A percentile compares a stretch with the other conserved stretches of the same genome.
Evolutionary conservation across 1,284 basidiomycete genomes (phyloP).

Genomic region (Blastosporella zonata): DNA sequence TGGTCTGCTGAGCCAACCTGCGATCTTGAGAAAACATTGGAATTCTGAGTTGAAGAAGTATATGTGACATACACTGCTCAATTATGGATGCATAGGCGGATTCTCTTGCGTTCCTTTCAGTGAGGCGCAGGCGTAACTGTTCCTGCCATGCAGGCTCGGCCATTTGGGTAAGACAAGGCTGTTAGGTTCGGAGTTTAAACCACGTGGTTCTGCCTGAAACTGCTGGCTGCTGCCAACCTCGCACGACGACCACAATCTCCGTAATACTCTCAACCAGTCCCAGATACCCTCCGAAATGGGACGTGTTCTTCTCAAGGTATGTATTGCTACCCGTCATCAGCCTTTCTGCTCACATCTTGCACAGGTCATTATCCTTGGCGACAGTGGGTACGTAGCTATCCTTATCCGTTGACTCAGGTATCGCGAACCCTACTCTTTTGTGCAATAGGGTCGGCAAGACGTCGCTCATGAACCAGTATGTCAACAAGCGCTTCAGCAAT

Average conservation of each 20-base stretch:
- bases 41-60: slow-evolving; percentile 9
- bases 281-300: slow-evolving; percentile 51
- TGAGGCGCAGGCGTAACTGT: slow-evolving; percentile 68
- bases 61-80: slow-evolving; percentile 73
- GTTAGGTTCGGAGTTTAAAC: slow-evolving; percentile 37
- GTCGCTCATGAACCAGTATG: slow-evolving; percentile 99
- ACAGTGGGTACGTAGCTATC: slow-evolving; percentile 79
- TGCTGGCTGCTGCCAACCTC: slow-evolving; percentile 19
- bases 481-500: slow-evolving; percentile 99
- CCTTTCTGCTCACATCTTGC: slow-evolving; percentile 1
- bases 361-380: slow-evolving; percentile 96
- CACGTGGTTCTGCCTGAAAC: slow-evolving; percentile 26
- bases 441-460: slow-evolving; percentile 92
- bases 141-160: slow-evolving; percentile 82
- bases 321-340: slow-evolving; percentile 1
- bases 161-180: slow-evolving; percentile 40
- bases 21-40: slow-evolving; percentile 57
- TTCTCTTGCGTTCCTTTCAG: slow-evolving; percentile 74
- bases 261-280: slow-evolving; percentile 17
- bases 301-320: slow-evolving; percentile 92
- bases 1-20: slow-evolving; percentile 84
- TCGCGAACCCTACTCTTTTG: slow-evolving; percentile 10
- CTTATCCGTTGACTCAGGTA: slow-evolving; percentile 13
- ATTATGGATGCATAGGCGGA: slow-evolving; percentile 80
- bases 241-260: slow-evolving; percentile 21